A percentile compares a stretch with the other conserved stretches of the same genome.
Conservation (phyloP, 2,329 filamentous ascomycete genomes). For the Talaromyces sp. region DNA sequence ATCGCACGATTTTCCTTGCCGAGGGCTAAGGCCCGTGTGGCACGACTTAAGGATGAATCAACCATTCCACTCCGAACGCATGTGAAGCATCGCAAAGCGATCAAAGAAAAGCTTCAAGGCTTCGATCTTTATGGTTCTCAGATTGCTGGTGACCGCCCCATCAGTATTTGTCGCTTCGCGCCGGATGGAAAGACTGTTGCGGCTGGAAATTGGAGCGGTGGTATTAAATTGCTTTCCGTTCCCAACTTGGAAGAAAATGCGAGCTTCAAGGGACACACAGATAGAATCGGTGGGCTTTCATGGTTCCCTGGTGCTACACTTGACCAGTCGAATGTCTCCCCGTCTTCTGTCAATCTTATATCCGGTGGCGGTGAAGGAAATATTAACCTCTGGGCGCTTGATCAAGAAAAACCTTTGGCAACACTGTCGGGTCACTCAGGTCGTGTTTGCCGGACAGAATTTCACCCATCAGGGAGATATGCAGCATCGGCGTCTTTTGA, state of each 20-base stretch:
- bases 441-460: conserved; percentile 88
- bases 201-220: conserved; percentile 90
- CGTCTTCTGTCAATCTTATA: conserved; percentile 77
- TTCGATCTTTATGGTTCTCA: conserved; percentile 95
- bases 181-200: conserved; percentile 82
- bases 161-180: conserved; percentile 89
- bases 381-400: conserved; percentile 87
- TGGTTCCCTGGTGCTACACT: conserved; percentile 87
- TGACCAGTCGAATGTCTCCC: conserved; percentile 69
- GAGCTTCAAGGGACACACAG: conserved; percentile 79
- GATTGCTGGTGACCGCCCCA: conserved; percentile 84
- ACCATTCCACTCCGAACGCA: conserved; percentile 85
- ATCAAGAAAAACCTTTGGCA: conserved; percentile 79
- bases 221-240: conserved; percentile 81
- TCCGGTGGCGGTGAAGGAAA: conserved; percentile 87
- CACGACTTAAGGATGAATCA: conserved; percentile 77
- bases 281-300: conserved; percentile 84
- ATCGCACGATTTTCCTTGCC: conserved; percentile 85
- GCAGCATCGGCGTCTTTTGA: conserved; percentile 93
- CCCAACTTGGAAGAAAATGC: conserved; percentile 78
- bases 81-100: conserved; percentile 84
- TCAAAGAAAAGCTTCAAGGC: conserved; percentile 78
- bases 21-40: conserved; percentile 74
- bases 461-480: conserved; percentile 88
- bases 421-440: conserved; percentile 82